phyloP scores from a whole-genome alignment of 192 early-diverging fungal genomes.

The Coemansia sp. region DNA sequence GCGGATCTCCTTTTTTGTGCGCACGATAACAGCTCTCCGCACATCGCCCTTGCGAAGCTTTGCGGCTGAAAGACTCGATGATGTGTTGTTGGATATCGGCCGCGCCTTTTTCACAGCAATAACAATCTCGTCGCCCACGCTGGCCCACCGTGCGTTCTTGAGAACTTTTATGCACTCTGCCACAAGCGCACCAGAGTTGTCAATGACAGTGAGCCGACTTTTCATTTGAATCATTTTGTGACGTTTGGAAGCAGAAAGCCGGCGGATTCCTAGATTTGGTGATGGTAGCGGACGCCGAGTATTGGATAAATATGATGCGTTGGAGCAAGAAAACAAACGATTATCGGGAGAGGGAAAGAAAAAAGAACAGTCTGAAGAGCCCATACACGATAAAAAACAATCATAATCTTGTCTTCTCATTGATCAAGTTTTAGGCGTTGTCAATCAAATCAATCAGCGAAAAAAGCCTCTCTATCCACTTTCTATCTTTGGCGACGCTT shows the following conservation, averaged over 20 bases:
- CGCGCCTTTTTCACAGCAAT: constrained; percentile 93
- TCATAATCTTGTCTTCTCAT: too few relatives aligned
- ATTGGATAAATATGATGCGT: too few relatives aligned
- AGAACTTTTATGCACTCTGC: constrained; percentile 96
- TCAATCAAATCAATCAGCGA: too few relatives aligned
- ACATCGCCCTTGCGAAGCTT: constrained; percentile 96
- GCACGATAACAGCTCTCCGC: constrained; percentile 84
- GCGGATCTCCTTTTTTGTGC: constrained; percentile 84
- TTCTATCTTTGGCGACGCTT: too few relatives aligned
- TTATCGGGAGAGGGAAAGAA: too few relatives aligned
- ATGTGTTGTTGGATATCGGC: constrained; percentile 63
- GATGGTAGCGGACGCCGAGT: neutral
- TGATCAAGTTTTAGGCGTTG: too few relatives aligned
- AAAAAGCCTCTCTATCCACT: too few relatives aligned
- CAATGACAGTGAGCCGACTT: constrained; percentile 87
- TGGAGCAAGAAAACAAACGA: too few relatives aligned
- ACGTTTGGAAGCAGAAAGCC: neutral
- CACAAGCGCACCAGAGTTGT: constrained; percentile 93
- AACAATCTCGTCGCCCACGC: constrained; percentile 89
- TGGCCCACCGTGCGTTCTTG: constrained; percentile 72
- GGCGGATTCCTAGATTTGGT: neutral
- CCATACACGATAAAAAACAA: too few relatives aligned
- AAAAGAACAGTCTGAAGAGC: too few relatives aligned
- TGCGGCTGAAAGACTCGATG: constrained; percentile 56
- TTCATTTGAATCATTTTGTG: constrained; percentile 75